Base-by-base conservation (phyloP, 495 filamentous ascomycete species). In the Daldinia loculata region DNA sequence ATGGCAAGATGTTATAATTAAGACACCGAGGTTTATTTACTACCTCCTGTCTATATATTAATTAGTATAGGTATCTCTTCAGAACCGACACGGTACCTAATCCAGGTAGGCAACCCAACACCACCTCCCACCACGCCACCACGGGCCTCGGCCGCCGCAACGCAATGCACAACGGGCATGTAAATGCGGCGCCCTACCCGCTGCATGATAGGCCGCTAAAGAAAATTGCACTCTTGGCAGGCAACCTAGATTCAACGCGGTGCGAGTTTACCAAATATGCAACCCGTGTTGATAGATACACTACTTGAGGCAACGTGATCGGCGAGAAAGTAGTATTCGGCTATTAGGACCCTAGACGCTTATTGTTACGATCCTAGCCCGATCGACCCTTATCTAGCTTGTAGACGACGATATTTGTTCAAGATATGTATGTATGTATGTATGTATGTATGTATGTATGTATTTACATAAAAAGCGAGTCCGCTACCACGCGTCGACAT, bases 401-500 rank as follows among this genome's bases (percentile, higher is more conserved):
- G 43, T 19, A 4, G 43, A 24, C 43, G 17, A 48, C 2, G 43
- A 48, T 48, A 22, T 48, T 45, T 17, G 41, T 11, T 11, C 30
- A 32, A 32, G 30, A 12, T 36, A 19, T 22, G 41, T 7, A 45
- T n/a, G n/a, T n/a, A n/a, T n/a, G n/a, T n/a, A n/a, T n/a, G n/a
- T n/a, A 52, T 29, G 48, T 29, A 53, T 0, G 12, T 30, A 30
- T n/a, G 12, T 53, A 30, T n/a, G 50, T 29, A 53, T 15, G 9
- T 52, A 19, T 26, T 14, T 27, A 29, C 11, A 17, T n/a, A 17
- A 19, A 45, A 45, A 19, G 19, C 19, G 41, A 36, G 1, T 9
- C 6, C 26, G 26, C 39, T 34, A 69, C 52, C 24, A 17, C n/a
- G 58, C 58, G n/a, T 41, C 11, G 32, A 69, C 29, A 53, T 69